Base-by-base conservation (phyloP, 2,329 filamentous ascomycete species). In the Monilinia polystroma region DNA sequence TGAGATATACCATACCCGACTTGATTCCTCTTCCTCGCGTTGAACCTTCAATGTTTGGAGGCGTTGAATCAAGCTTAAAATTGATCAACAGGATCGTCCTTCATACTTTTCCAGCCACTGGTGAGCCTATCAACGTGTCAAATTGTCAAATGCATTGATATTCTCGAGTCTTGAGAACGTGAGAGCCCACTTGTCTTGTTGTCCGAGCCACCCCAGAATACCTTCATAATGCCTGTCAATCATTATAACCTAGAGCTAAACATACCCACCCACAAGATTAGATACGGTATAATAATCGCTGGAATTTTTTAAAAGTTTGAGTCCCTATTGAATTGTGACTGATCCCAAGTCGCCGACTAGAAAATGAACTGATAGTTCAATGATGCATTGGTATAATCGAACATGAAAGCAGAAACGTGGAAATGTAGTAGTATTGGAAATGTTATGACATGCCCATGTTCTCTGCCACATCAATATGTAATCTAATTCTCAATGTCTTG, bases 51-150 rank as follows among this genome's bases (percentile, higher is more conserved):
- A 38, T 20, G 45, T 35, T 11, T 56, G 10, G 41, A 43, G 41
- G 18, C 41, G 53, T 64, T 49, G 10, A 65, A 65, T 58, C 63
- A 65, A 65, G 52, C 63, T 59, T 51, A 65, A 58, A 57, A 54
- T 55, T 63, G 49, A 63, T 63, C 59, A 38, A 47, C 53, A 35
- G 16, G 43, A 57, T 47, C 51, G 53, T 63, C 60, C 38, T 47
- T 57, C n/a, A 58, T n/a, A 47, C 20, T n/a, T 26, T 32, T 57
- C 12, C 38, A 63, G 18, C 29, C 29, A 29, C 29, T 29, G 29
- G 29, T 29, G 29, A 29, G 29, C 12, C 14, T 60, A 51, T 51
- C 29, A 51, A 62, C 23, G 2, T 23, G 14, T 14, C 29, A 12
- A 41, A 35, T 35, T 5, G 32, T 35, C 32, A 63, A 43, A 4